Base-by-base conservation (phyloP, 768 basidiomycete species). In the Clavulina sp. region DNA sequence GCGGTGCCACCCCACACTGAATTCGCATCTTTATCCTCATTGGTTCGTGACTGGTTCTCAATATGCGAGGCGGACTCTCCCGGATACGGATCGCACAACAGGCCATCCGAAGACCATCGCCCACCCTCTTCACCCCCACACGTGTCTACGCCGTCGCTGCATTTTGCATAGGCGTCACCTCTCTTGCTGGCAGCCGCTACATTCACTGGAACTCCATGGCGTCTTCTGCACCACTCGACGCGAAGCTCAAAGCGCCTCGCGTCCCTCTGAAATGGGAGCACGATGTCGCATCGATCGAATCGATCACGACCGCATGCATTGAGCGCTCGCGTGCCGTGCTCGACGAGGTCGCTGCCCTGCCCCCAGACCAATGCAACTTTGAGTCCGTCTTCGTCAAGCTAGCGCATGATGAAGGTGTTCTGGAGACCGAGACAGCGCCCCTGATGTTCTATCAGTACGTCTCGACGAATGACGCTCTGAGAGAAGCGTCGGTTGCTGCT, bases 391-490 rank as follows among this genome's bases (percentile, higher is more conserved):
- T 58, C 56, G 44, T 49, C 19, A 66, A 71, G 6, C 74, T 87
- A n/a, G 74, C 79, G 0, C 59, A 69, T 23, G 74, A 72, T 7
- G 81, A 84, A 48, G 73, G 78, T 19, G 62, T 69, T 18, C 66
- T 78, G 24, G 73, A 77, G 43, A 55, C 61, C 5, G 61, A 67
- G 31, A 64, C 68, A 2, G 81, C 83, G 54, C 80, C 80, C 0
- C 69, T 85, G 19, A 65, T 70, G 0, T 91, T 92, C 65, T 83
- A 87, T 60, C 81, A 86, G 62, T 83, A 87, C 57, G 84, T 89
- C 26, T 81, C 84, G 26, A 68, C 77, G 1, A 68, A 71, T 51
- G 79, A 85, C 61, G 76, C 73, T 40, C 72, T 91, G n/a, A 75
- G 87, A 1, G 86, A 89, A 60, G 83, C 84, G 1, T 80, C 83